Percentiles rank a stretch among this genome's conserved stretches.
phyloP scores from a whole-genome alignment of 495 filamentous ascomycete genomes.

The Hypoxylon trugodes region DNA sequence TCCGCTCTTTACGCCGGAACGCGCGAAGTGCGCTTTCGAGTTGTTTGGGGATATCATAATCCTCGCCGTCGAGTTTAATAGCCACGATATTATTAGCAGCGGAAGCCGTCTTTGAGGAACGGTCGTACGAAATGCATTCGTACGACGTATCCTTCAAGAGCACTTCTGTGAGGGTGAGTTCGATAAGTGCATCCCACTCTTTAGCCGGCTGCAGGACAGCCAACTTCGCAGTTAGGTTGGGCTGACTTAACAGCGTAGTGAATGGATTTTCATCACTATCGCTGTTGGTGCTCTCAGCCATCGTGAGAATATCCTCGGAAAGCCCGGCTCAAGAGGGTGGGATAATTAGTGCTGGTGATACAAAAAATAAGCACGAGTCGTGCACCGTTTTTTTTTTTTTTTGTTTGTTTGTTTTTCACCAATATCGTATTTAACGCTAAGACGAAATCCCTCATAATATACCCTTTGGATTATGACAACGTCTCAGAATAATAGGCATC shows the following conservation, averaged over 20 bases:
- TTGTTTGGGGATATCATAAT: constrained; percentile 20
- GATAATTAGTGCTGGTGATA: background rate
- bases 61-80: constrained; percentile 23
- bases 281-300: constrained; percentile 10
- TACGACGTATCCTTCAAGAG: constrained; percentile 32
- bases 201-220: constrained; percentile 33
- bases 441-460: constrained; percentile 3
- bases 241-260: constrained; percentile 8
- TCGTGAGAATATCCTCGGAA: background rate
- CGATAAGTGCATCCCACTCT: constrained; percentile 27
- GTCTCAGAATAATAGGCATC: background rate
- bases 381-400: background rate
- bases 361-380: background rate
- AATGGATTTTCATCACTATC: no score
- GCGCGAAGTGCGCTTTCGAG: constrained; percentile 34
- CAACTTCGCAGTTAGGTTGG: constrained; percentile 7
- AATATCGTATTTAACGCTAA: background rate
- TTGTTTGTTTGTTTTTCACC: background rate
- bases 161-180: constrained; percentile 28
- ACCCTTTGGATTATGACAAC: background rate
- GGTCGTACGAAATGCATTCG: constrained; percentile 43
- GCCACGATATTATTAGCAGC: background rate
- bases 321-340: background rate
- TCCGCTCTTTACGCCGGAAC: constrained; percentile 34
- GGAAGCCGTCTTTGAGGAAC: constrained; percentile 2